Conservation (phyloP, 108 stramenopile genomes). For the Nitzschia palea region DNA sequence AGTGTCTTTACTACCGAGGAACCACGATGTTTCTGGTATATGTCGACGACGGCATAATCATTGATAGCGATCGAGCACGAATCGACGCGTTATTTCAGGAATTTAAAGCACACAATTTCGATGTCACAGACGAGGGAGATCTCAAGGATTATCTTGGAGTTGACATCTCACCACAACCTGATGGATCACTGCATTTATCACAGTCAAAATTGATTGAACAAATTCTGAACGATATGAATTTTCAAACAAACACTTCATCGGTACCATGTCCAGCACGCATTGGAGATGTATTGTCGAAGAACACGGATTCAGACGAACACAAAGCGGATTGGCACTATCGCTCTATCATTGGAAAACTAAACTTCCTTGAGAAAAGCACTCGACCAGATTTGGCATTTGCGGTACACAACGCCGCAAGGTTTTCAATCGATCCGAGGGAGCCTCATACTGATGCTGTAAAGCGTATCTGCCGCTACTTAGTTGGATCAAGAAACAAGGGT, state of each 20-base stretch:
- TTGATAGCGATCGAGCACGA: constrained; percentile 21
- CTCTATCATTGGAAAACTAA: constrained; percentile 44
- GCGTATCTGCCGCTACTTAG: constrained; percentile 30
- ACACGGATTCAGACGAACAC: background rate
- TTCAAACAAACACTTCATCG: background rate
- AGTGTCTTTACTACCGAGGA: constrained; percentile 50
- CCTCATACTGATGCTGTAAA: constrained; percentile 36
- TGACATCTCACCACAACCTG: constrained; percentile 8
- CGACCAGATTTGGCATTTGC: constrained; percentile 43
- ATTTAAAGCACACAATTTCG: constrained; percentile 15
- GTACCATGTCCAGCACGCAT: background rate
- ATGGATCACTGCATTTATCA: constrained; percentile 23
- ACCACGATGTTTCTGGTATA: constrained; percentile 43
- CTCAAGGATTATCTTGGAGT: constrained; percentile 41
- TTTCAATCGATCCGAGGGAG: constrained; percentile 22
- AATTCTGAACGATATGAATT: constrained; percentile 17
- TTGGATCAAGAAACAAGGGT: constrained; percentile 23
- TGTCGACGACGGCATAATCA: constrained; percentile 41
- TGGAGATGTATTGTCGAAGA: constrained; percentile 7
- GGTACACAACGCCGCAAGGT: constrained; percentile 39
- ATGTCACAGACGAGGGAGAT: constrained; percentile 35
- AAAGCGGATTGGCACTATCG: constrained; percentile 16
- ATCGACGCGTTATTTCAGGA: constrained; percentile 7
- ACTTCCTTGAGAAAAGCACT: constrained; percentile 30
- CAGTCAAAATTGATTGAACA: constrained; percentile 37